Evolutionary conservation across 139 green algal species (phyloP), one percentile per base, ranked within the genome.

Genomic region (Deuterostichococcus epilithicus): DNA sequence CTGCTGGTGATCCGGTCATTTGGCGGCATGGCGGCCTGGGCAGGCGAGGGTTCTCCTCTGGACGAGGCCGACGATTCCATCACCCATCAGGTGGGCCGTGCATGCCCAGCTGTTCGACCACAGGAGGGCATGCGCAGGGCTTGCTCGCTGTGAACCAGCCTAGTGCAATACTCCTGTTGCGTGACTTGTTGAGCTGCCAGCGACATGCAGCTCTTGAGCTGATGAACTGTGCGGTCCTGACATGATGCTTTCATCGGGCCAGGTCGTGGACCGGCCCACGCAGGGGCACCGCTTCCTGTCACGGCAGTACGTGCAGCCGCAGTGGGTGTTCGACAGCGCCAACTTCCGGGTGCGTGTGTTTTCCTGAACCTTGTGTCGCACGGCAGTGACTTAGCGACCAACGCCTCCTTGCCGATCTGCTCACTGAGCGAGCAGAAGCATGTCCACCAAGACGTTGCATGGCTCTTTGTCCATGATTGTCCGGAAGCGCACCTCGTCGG

Each of bases 241-340:
- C n/a, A n/a, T n/a, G n/a, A n/a, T n/a, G n/a, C n/a, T n/a, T 32
- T 28, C 38, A 39, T 37, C 72, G 30, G 34, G 22, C 35, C 78
- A 86, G 81, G 84, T 97, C 26, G 87, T 93, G 26, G 91, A 95
- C 84, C 81, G 92, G 68, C 89, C 91, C 23, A 84, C 76, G 10
- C 90, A 96, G 84, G 88, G 85, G 15, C 90, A 95, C 83, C 77
- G 78, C 36, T 85, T 83, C 72, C 80, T 96, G 39, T 88, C 81
- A 0, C 86, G 96, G 22, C 81, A 95, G 72, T 99, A 98, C 76
- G 89, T 99, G 37, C 93, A 98, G 85, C 96, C 96, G 37, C 96
- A 99, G 92, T 99, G 96, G 96, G 88, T 98, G 44, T 93, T 97
- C 70, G 96, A 99, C 91, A 88, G 77, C 59, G 88, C 89, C 76